Evolutionary conservation across 1,284 basidiomycete species (phyloP).

Genomic region (Puccinia polysora): DNA sequence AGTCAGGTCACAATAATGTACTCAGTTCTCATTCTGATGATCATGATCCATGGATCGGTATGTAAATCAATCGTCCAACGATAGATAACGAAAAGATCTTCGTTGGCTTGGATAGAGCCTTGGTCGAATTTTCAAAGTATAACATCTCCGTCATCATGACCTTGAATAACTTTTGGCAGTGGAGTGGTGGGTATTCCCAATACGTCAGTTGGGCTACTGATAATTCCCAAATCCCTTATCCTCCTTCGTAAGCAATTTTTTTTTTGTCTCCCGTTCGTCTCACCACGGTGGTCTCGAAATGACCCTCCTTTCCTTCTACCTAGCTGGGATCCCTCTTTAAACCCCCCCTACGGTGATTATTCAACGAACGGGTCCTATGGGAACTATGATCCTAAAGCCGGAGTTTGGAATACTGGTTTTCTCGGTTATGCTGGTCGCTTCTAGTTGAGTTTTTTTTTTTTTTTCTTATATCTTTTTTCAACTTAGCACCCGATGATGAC

Average conservation of each 20-base stretch:
- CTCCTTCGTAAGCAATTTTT: constrained; percentile 45
- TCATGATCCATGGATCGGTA: too few species aligned
- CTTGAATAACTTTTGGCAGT: constrained; percentile 45
- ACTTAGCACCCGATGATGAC: too few species aligned
- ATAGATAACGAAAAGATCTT: constrained; percentile 47
- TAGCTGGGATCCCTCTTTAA: constrained; percentile 45
- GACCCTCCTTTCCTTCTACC: background rate
- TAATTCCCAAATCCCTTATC: constrained; percentile 46
- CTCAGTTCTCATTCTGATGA: too few species aligned
- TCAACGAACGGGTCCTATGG: constrained; percentile 44
- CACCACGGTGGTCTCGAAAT: too few species aligned
- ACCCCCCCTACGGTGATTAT: constrained; percentile 47
- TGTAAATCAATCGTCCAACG: background rate
- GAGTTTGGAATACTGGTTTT: constrained; percentile 9
- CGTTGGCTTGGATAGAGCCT: constrained; percentile 46
- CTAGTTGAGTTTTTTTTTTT: constrained; percentile 42
- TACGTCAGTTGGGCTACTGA: constrained; percentile 47
- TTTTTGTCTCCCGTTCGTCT: too few species aligned
- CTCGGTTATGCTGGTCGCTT: constrained; percentile 45
- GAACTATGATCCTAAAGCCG: constrained; percentile 27
- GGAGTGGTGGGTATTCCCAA: constrained; percentile 35
- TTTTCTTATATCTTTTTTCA: background rate
- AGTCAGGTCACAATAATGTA: too few species aligned
- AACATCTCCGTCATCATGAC: constrained; percentile 48
- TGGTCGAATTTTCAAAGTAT: constrained; percentile 46